Evolutionary conservation across 441 rosid species (phyloP).

Genomic region (Corymbia calophylla): DNA sequence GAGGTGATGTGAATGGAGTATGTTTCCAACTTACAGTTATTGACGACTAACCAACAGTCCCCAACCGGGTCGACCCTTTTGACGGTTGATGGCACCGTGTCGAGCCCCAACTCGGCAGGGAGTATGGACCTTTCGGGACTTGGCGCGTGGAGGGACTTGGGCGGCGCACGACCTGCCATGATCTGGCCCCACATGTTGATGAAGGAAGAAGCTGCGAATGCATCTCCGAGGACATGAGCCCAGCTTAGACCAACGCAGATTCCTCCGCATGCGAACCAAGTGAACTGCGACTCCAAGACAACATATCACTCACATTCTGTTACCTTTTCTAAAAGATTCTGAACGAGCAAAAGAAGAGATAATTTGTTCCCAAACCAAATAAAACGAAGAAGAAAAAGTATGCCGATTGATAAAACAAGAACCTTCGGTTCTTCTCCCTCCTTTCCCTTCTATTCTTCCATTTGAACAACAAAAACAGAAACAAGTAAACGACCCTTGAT

Average conservation of each 20-base stretch:
- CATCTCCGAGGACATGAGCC: constrained; percentile 68
- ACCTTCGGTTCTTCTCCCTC: neutral
- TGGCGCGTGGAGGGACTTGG: constrained; percentile 15
- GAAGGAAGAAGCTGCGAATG: constrained; percentile 43
- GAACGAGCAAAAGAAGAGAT: neutral
- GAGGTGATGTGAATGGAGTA: constrained; percentile 16
- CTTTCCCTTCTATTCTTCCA: neutral
- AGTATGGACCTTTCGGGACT: neutral
- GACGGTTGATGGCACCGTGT: constrained; percentile 11
- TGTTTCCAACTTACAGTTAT: constrained; percentile 25
- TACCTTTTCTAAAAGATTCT: neutral
- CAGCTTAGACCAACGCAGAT: constrained; percentile 52
- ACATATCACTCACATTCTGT: neutral
- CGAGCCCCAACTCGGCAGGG: neutral
- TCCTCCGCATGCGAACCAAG: constrained; percentile 61
- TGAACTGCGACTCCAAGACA: constrained; percentile 27
- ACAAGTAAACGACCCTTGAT: neutral
- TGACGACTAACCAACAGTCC: constrained; percentile 33
- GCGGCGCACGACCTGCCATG: constrained; percentile 20
- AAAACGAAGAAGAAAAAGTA: neutral
- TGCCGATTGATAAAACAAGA: neutral
- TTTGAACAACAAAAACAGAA: neutral
- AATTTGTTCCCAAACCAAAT: neutral
- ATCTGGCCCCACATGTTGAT: constrained; percentile 32
- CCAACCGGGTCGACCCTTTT: constrained; percentile 40